Percentiles rank a stretch among this genome's conserved stretches.
phyloP scores from a whole-genome alignment of 2,329 filamentous ascomycete species.

The Xylariaceae sp. region DNA sequence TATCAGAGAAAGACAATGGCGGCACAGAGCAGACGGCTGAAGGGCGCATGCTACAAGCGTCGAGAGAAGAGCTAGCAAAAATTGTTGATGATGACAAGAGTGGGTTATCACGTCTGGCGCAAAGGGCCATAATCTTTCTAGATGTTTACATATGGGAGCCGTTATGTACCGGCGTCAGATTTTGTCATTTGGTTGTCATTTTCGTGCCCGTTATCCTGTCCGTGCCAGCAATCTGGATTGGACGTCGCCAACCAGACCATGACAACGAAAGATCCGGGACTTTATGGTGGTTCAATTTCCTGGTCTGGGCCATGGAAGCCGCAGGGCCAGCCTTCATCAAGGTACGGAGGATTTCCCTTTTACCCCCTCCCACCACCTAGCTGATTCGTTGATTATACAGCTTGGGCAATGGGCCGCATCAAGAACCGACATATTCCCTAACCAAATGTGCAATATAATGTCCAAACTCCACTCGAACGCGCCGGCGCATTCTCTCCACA shows the following conservation, averaged over 20 bases:
- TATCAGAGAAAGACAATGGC: constrained; percentile 62
- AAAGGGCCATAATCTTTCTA: constrained; percentile 69
- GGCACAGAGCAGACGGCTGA: constrained; percentile 71
- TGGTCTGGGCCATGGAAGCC: constrained; percentile 88
- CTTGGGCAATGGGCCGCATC: constrained; percentile 99
- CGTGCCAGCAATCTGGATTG: constrained; percentile 83
- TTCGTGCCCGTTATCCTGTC: constrained; percentile 89
- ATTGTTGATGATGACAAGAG: constrained; percentile 67
- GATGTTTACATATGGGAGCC: constrained; percentile 84
- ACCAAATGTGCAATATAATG: constrained; percentile 90
- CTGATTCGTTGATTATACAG: constrained; percentile 50
- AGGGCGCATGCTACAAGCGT: constrained; percentile 84
- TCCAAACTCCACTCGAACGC: constrained; percentile 94
- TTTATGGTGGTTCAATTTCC: constrained; percentile 91
- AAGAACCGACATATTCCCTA: constrained; percentile 93
- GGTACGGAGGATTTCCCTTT: constrained; percentile 52
- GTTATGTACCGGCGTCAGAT: constrained; percentile 83
- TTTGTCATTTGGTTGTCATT: constrained; percentile 83
- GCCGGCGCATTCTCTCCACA: constrained; percentile 83
- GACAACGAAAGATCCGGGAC: constrained; percentile 82
- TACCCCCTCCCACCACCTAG: neutral
- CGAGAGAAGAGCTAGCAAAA: constrained; percentile 77
- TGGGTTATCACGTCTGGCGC: constrained; percentile 63
- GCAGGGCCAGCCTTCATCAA: constrained; percentile 98
- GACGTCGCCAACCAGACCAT: constrained; percentile 64